Evolutionary conservation across 805 yeast genomes (phyloP).

Genomic region (Isabelozyma pseudorhagii): DNA sequence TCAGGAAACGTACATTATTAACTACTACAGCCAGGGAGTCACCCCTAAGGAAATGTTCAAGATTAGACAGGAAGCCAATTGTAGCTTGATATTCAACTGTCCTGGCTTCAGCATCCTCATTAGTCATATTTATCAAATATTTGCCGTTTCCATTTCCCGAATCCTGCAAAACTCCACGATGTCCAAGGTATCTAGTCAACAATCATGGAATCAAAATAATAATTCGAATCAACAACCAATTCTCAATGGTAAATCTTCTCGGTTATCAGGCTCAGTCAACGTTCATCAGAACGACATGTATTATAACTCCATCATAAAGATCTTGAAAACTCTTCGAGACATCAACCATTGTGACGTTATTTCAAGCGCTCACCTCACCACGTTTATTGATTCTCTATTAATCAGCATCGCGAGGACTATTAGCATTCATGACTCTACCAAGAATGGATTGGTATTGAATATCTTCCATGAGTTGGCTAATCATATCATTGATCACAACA

Average conservation of each 20-base stretch:
- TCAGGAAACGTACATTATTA: conserved; percentile 4
- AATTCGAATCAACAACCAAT: conserved; percentile 1
- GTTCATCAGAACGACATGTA: conserved; percentile 24
- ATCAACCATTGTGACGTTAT: conserved; percentile 17
- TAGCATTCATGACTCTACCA: conserved; percentile 35
- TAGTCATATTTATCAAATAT: conserved; percentile 45
- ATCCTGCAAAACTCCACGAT: conserved; percentile 13
- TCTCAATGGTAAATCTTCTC: conserved; percentile 1
- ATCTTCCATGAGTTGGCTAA: conserved; percentile 37
- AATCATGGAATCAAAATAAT: conserved; percentile 1
- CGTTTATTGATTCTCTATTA: conserved; percentile 31
- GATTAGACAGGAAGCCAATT: conserved; percentile 2
- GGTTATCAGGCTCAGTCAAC: conserved; percentile 1
- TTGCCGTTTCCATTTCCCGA: conserved; percentile 26
- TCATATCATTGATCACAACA: conserved; percentile 22
- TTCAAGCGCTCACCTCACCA: conserved; percentile 11
- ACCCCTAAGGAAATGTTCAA: neutral
- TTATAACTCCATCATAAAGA: conserved; percentile 37
- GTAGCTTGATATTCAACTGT: conserved; percentile 8
- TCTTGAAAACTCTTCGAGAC: conserved; percentile 38
- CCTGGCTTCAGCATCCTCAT: conserved; percentile 49
- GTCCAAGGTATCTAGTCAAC: conserved; percentile 1
- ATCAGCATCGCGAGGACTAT: conserved; percentile 31
- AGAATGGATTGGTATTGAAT: conserved; percentile 38
- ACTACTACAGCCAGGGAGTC: neutral